Conservation (phyloP, 768 basidiomycete species). For the Chalciporus piperatus region DNA sequence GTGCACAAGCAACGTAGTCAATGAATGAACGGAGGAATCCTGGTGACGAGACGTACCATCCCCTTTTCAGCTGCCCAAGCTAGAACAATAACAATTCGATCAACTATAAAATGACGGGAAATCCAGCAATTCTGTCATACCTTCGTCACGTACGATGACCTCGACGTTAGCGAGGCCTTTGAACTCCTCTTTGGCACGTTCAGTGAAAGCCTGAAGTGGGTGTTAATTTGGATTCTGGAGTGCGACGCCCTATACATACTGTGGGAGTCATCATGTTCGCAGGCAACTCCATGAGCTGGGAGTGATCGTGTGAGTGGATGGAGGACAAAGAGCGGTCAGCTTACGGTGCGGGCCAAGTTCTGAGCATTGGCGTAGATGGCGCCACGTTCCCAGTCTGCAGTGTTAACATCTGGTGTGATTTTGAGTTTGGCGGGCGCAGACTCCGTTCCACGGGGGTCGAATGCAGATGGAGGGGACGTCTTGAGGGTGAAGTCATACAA, state of each 20-base stretch:
- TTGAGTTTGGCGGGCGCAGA: constrained; percentile 48
- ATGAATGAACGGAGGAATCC: neutral
- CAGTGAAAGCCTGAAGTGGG: constrained; percentile 55
- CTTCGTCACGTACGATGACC: constrained; percentile 70
- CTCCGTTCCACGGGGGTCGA: constrained; percentile 58
- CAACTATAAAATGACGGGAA: neutral
- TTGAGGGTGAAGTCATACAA: constrained; percentile 76
- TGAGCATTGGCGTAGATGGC: constrained; percentile 72
- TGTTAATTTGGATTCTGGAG: neutral
- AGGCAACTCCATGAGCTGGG: constrained; percentile 78
- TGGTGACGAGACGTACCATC: constrained; percentile 52
- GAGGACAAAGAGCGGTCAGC: constrained; percentile 8
- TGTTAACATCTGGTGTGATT: constrained; percentile 44
- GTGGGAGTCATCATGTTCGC: constrained; percentile 87
- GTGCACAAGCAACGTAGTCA: neutral
- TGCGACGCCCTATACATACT: constrained; percentile 34
- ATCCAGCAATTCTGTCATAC: constrained; percentile 34
- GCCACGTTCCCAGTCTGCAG: constrained; percentile 69
- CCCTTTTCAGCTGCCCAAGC: constrained; percentile 82
- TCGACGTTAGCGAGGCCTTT: constrained; percentile 63
- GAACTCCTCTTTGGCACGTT: constrained; percentile 68
- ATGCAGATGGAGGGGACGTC: constrained; percentile 63
- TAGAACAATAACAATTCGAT: constrained; percentile 23
- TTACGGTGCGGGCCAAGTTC: constrained; percentile 75
- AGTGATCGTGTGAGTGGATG: neutral